Evolutionary conservation across 1,139 yeast genomes (phyloP), one percentile per base, ranked within the genome.

Genomic region (Magnusiomyces clavatus): DNA sequence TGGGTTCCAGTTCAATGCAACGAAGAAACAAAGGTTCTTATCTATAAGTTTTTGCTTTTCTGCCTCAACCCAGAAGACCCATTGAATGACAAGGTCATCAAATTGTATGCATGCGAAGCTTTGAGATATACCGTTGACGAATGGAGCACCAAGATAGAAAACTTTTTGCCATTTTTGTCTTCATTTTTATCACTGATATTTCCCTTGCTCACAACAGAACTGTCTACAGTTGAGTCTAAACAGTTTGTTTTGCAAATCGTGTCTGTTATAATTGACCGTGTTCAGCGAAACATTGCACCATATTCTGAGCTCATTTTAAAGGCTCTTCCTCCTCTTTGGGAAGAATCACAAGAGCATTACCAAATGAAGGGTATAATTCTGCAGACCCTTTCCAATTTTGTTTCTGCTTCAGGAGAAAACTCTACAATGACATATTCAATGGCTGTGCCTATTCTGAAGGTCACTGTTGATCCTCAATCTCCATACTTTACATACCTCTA

Each of bases 291-390:
- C 4, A 61, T 71, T 24, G 57, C 60, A 10, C 63, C 65, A 0
- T 62, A 58, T 46, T 58, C 69, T 24, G 72, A 77, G 45, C 77
- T 76, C 48, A 73, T 90, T 41, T 67, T 88, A 47, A 69, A 74
- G 20, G 69, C 84, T 47, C 75, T 89, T 14, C 96, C 97, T 0
- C 68, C 71, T 11, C 74, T 85, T 60, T 92, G 97, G 97, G 82
- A 83, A 40, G 66, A 70, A 20, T 77, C 79, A 36, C 71, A 69
- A 46, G 74, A 86, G 57, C 76, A 83, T 56, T 88, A 87, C 47
- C 71, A 87, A 53, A 69, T 80, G 46, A 85, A 84, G 60, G 84
- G 85, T 36, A 75, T 90, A 1, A 73, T 90, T 53, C 68, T 86
- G 54, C 77, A 96, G 61, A 76, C 89, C 0, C 69, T 90, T 53